Evolutionary conservation across 2,329 filamentous ascomycete genomes (phyloP).

Genomic region (Thyridium curvatum): DNA sequence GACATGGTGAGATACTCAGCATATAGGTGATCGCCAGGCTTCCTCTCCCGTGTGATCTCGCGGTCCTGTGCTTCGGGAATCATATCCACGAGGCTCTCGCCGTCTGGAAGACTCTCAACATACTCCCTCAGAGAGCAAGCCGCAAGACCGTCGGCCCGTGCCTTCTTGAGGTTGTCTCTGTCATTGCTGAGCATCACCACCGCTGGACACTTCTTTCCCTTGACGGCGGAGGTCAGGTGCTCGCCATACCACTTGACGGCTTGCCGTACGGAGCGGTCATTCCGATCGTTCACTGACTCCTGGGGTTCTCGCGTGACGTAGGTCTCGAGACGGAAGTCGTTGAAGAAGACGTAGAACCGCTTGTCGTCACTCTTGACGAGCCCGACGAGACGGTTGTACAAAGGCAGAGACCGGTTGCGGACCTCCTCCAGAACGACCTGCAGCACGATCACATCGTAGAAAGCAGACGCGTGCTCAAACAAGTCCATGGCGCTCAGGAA

Average conservation of each 20-base stretch:
- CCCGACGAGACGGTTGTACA: slow-evolving; percentile 88
- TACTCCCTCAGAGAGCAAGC: slow-evolving; percentile 69
- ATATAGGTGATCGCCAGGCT: slow-evolving; percentile 67
- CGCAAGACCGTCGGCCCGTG: slow-evolving; percentile 66
- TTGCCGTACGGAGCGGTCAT: slow-evolving; percentile 82
- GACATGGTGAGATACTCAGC: slow-evolving; percentile 85
- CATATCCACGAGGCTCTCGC: slow-evolving; percentile 85
- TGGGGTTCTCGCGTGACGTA: slow-evolving; percentile 68
- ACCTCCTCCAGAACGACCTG: slow-evolving; percentile 97
- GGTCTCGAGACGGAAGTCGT: slow-evolving; percentile 92
- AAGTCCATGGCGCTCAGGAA: slow-evolving; percentile 94
- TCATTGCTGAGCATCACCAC: slow-evolving; percentile 95
- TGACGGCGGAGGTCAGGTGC: slow-evolving; percentile 63
- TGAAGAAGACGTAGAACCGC: slow-evolving; percentile 98
- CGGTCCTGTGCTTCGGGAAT: slow-evolving; percentile 73
- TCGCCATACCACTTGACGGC: slow-evolving; percentile 87
- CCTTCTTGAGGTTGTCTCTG: slow-evolving; percentile 77
- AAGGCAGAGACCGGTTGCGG: slow-evolving; percentile 83
- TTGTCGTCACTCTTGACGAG: slow-evolving; percentile 95
- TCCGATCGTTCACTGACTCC: slow-evolving; percentile 93
- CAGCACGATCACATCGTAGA: slow-evolving; percentile 94
- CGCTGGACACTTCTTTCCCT: slow-evolving; percentile 51
- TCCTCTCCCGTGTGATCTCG: slow-evolving; percentile 56
- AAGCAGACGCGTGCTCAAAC: slow-evolving; percentile 85
- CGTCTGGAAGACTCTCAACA: slow-evolving; percentile 76